Base-by-base conservation (phyloP, 257 asterid species). In the Gynochthodes officinalis region DNA sequence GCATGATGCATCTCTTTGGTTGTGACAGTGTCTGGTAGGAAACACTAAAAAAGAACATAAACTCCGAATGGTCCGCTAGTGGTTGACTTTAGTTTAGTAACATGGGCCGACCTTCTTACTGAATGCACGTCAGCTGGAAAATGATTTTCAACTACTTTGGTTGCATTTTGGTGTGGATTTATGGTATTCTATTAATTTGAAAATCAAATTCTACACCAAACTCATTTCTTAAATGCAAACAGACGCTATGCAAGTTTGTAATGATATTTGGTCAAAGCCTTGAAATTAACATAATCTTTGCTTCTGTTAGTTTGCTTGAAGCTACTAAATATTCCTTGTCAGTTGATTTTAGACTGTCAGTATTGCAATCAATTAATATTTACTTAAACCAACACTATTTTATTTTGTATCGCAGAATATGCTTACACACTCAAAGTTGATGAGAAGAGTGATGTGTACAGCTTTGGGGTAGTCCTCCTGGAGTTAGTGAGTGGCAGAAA, bases 381-480 rank as follows among this genome's bases (percentile, higher is more conserved):
- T 42, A 1, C 5, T 16, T 43, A 9, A 35, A 19, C 33, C 46
- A 61, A 30, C 63, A 1, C 19, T 44, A 12, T 25, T 58, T 8
- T n/a, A n/a, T 53, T 42, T 33, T 70, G 13, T 28, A 25, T 27
- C 75, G 77, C 83, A 93, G 98, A 94, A 73, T 94, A 91, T 39
- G 98, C 98, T 1, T 94, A 94, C 93, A 94, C 97, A 0, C 95
- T 94, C 10, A 94, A 88, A 80, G 98, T 94, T 8, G 98, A 94
- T 40, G 97, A 94, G 92, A 94, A 94, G 86, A 94, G 99, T 49
- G 99, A 94, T 2, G 99, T 94, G 27, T 94, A 94, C 89, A 94
- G 97, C 71, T 94, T 89, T 6, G 99, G 97, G 2, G 99, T 94
- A 0, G 99, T 94, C 44, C 93, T 94, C 14, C 64, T 94, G 65